Percentiles rank a stretch among this genome's conserved stretches.
phyloP scores from a whole-genome alignment of 225 moss, liverwort and hornwort genomes.

The Takakia lepidozioides region DNA sequence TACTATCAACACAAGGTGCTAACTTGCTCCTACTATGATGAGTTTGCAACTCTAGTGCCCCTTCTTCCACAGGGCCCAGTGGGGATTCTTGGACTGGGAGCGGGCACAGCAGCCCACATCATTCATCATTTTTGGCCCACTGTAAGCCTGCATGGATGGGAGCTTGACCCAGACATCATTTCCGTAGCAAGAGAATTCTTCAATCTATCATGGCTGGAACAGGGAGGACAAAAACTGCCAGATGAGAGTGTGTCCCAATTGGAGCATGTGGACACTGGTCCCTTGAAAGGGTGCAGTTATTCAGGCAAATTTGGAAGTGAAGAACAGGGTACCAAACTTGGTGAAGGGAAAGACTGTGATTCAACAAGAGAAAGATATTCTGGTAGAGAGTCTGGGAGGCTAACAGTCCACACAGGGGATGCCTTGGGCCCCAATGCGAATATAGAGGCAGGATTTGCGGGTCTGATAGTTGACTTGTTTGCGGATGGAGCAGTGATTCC shows the following conservation, averaged over 20 bases:
- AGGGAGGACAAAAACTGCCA: conserved; percentile 1
- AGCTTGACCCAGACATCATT: conserved; percentile 66
- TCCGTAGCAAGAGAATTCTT: conserved; percentile 65
- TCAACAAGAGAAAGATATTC: background rate
- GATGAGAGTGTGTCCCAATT: background rate
- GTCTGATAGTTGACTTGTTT: conserved; percentile 76
- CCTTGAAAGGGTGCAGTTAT: too few relatives aligned
- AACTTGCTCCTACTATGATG: conserved; percentile 81
- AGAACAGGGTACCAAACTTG: too few relatives aligned
- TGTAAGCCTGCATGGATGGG: conserved; percentile 70
- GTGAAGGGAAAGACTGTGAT: too few relatives aligned
- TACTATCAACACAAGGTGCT: conserved; percentile 57
- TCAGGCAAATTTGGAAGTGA: too few relatives aligned
- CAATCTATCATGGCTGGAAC: conserved; percentile 48
- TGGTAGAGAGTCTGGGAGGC: conserved; percentile 24
- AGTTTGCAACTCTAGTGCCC: conserved; percentile 52
- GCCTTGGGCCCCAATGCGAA: conserved; percentile 37
- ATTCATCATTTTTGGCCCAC: conserved; percentile 64
- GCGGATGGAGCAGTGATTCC: conserved; percentile 67
- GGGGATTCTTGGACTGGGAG: conserved; percentile 79
- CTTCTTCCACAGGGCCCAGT: conserved; percentile 74
- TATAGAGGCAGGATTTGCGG: conserved; percentile 68
- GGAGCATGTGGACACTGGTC: too few relatives aligned
- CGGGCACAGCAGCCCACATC: conserved; percentile 65
- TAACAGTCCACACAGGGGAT: conserved; percentile 70